Conservation (phyloP, 345 rosid species). For the Syzygium jambos region DNA sequence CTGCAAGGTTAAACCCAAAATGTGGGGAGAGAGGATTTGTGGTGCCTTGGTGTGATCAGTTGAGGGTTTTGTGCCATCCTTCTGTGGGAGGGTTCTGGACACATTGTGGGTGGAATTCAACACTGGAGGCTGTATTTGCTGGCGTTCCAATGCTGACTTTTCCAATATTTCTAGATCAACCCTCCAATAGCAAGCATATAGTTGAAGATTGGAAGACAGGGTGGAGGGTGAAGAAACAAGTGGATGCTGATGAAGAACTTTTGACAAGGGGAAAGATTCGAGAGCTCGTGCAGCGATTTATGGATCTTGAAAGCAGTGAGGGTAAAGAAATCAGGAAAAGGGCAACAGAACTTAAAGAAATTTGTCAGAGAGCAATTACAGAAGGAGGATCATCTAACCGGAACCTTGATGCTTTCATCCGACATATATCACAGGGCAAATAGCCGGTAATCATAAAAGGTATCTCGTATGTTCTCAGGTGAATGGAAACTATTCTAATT, state of each 20-base stretch:
- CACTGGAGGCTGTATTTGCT: slow-evolving; percentile 33
- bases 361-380: slow-evolving; percentile 18
- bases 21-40: slow-evolving; percentile 2
- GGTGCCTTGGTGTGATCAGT: slow-evolving; percentile 26
- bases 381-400: slow-evolving; percentile 28
- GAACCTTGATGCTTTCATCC: slow-evolving; percentile 29
- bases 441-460: background rate
- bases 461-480: background rate
- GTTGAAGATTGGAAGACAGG: slow-evolving; percentile 57
- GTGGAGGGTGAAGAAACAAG: slow-evolving; percentile 19
- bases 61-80: slow-evolving; percentile 39
- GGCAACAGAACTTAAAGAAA: slow-evolving; percentile 7
- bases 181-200: slow-evolving; percentile 27
- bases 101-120: slow-evolving; percentile 67
- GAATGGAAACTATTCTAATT: background rate
- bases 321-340: slow-evolving; percentile 24
- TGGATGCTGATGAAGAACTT: background rate
- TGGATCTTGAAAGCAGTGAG: slow-evolving; percentile 14
- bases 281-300: slow-evolving; percentile 9
- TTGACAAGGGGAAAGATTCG: slow-evolving; percentile 20
- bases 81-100: slow-evolving; percentile 57
- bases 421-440: slow-evolving; percentile 4
- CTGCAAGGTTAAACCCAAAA: background rate
- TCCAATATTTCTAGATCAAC: slow-evolving; percentile 43
- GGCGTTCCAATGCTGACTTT: slow-evolving; percentile 42